Conservation (phyloP, 345 rosid genomes). For the Jatropha curcas region DNA sequence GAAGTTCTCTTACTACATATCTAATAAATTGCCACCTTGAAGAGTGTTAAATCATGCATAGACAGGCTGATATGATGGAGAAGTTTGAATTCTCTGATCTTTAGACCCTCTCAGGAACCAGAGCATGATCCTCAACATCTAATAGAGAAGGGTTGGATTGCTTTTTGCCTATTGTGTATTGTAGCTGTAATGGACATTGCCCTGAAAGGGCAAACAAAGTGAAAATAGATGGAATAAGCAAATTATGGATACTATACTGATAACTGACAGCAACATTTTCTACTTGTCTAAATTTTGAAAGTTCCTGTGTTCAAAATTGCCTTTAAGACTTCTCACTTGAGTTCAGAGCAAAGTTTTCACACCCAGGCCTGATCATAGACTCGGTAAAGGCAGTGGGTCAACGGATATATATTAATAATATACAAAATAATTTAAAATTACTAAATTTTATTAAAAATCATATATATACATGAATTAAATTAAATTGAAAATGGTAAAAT, state of each 20-base stretch:
- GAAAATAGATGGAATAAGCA: not conserved
- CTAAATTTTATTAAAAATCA: too few species aligned
- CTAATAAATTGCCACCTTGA: conserved; percentile 40
- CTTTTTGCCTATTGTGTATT: not conserved
- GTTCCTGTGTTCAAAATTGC: not conserved
- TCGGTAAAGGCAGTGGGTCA: too few species aligned
- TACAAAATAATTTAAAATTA: too few species aligned
- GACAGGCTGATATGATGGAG: not conserved
- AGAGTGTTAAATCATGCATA: not conserved
- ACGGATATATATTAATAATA: too few species aligned
- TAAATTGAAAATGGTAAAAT: too few species aligned
- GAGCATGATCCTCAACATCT: not conserved
- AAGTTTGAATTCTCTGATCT: not conserved
- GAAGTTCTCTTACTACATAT: conserved; percentile 43
- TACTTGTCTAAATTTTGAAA: not conserved
- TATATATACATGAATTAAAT: too few species aligned
- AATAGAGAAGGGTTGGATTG: not conserved
- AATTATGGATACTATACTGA: not conserved
- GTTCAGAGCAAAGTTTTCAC: too few species aligned
- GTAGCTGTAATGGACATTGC: not conserved
- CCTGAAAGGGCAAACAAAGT: not conserved
- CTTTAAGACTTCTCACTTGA: not conserved
- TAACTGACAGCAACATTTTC: not conserved
- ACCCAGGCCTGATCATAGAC: too few species aligned
- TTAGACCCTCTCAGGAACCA: not conserved